phyloP scores from a whole-genome alignment of 164 flowering plant genomes.

The Malania oleifera region DNA sequence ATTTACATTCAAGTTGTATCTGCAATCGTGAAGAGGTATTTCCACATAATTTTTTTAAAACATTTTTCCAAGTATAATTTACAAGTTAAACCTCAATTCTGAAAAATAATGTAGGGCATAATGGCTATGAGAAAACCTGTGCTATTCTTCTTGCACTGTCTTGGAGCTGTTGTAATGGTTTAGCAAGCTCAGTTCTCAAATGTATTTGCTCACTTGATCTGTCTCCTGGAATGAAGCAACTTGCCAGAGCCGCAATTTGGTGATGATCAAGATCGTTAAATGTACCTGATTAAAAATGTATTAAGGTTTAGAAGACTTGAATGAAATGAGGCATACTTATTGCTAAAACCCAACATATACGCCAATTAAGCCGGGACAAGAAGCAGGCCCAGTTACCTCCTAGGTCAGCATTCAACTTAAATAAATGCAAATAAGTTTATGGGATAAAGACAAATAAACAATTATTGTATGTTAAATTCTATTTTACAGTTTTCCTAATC shows the following conservation, averaged over 20 bases:
- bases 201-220: slow-evolving; percentile 84
- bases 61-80: not conserved
- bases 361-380: not conserved
- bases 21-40: slow-evolving; percentile 28
- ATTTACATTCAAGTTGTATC: slow-evolving; percentile 97
- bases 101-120: not conserved
- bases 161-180: slow-evolving; percentile 92
- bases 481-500: no score
- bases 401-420: not conserved
- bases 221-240: slow-evolving; percentile 97
- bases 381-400: not conserved
- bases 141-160: slow-evolving; percentile 96
- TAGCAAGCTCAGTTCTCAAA: slow-evolving; percentile 82
- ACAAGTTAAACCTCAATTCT: not conserved
- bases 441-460: no score
- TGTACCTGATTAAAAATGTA: slow-evolving; percentile 50
- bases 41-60: no score
- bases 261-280: slow-evolving; percentile 96
- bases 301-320: not conserved
- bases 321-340: no score
- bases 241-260: slow-evolving; percentile 95
- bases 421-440: no score
- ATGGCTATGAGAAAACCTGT: slow-evolving; percentile 43
- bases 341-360: no score
- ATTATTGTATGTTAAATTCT: no score